A percentile compares a stretch with the other conserved stretches of the same genome.
phyloP scores from a whole-genome alignment of 2,329 filamentous ascomycete genomes.

The Calonectria leucothoes region DNA sequence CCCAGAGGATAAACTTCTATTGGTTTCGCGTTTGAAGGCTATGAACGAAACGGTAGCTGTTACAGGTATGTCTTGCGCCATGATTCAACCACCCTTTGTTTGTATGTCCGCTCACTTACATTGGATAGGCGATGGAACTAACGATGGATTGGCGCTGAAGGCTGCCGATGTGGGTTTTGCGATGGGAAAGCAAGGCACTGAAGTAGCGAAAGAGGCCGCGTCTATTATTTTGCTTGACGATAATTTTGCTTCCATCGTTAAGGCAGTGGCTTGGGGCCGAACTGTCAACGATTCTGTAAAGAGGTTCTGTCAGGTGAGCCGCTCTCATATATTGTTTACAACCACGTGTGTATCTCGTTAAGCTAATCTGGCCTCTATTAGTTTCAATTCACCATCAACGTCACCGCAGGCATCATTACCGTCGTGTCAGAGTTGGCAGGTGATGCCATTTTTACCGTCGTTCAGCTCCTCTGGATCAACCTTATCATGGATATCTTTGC shows the following conservation, averaged over 20 bases:
- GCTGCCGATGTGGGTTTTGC: constrained; percentile 76
- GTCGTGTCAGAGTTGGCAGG: constrained; percentile 73
- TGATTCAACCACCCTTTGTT: neutral
- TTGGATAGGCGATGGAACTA: constrained; percentile 69
- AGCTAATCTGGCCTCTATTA: constrained; percentile 32
- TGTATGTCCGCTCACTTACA: neutral
- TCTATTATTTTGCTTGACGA: constrained; percentile 76
- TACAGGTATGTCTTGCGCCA: constrained; percentile 48
- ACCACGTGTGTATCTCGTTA: neutral
- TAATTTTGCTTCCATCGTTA: constrained; percentile 75
- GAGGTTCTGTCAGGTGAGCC: constrained; percentile 71
- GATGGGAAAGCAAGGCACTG: constrained; percentile 75
- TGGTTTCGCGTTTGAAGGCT: constrained; percentile 65
- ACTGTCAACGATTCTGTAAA: constrained; percentile 76
- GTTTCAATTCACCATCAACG: constrained; percentile 78
- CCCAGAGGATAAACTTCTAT: constrained; percentile 69
- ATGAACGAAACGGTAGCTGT: constrained; percentile 70
- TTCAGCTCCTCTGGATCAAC: constrained; percentile 77
- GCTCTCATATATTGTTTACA: neutral
- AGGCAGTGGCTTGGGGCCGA: constrained; percentile 75
- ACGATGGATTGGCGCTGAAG: constrained; percentile 74
- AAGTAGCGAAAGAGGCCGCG: constrained; percentile 76
- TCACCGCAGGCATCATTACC: constrained; percentile 74
- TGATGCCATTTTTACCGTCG: constrained; percentile 70
- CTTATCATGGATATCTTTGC: constrained; percentile 78